Evolutionary conservation across 2,329 filamentous ascomycete genomes (phyloP), one percentile per base, ranked within the genome.

Genomic region (Alternaria sp.): DNA sequence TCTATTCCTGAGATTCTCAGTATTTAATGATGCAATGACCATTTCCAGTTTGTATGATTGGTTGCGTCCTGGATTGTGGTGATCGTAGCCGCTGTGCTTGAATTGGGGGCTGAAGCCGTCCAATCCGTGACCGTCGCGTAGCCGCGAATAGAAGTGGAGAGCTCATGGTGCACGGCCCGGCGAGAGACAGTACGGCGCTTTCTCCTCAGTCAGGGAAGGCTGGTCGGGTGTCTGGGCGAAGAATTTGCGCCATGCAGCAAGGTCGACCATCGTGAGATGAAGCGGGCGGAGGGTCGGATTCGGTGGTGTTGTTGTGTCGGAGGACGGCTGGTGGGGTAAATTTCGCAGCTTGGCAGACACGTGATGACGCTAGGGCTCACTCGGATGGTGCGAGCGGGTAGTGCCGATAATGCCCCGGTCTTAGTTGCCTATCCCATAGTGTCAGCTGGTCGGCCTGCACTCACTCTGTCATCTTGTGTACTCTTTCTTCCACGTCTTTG

Each of bases 101-200:
- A 56, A 67, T 71, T 75, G 74, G 77, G 76, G 77, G 77, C 77
- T 69, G 71, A 73, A 70, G 72, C 73, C 61, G 67, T 78, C 78
- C 77, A 79, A 80, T 80, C 77, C 75, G 72, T 77, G 76, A 73
- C 53, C 62, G 72, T 78, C 77, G 77, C 78, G 77, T 79, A 78
- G 73, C 77, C 75, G 69, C 74, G 76, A 78, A 75, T 77, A 77
- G 73, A 74, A 77, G 72, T 72, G 71, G 71, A 72, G 69, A 77
- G 72, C 64, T 68, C 67, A 70, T 74, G 59, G 71, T 59, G 77
- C 76, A 78, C 76, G 76, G 74, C 71, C 74, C 73, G 61, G 63
- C 55, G 23, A 57, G 59, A 61, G 70, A 58, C 67, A 67, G 59
- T 65, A 67, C 70, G 67, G 68, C 69, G 72, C 72, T 68, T 69